Evolutionary conservation across 768 basidiomycete genomes (phyloP).

Genomic region (Hygrocybe punicea): DNA sequence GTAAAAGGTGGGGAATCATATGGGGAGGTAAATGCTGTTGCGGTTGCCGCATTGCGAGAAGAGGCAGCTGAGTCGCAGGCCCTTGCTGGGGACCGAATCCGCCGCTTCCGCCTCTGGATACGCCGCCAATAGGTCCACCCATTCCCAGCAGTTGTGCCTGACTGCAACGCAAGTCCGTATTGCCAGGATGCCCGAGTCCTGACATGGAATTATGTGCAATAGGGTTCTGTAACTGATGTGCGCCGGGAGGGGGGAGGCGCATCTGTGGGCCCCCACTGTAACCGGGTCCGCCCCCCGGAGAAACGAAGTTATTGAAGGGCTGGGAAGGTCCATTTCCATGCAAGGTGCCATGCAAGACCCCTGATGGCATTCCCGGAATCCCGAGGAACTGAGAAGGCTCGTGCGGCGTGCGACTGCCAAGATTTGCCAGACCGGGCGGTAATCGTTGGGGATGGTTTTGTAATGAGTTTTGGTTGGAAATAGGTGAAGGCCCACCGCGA

Average conservation of each 20-base stretch:
- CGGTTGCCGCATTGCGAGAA: constrained; percentile 48
- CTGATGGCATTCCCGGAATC: constrained; percentile 42
- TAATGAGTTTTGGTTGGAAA: constrained; percentile 44
- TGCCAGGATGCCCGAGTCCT: constrained; percentile 50
- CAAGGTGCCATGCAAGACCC: constrained; percentile 44
- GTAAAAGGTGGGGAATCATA: constrained; percentile 45
- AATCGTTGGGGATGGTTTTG: constrained; percentile 50
- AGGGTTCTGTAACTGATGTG: constrained; percentile 48
- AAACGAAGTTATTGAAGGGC: constrained; percentile 50
- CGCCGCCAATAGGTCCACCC: constrained; percentile 43
- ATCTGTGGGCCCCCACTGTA: constrained; percentile 48
- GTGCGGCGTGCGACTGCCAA: constrained; percentile 78
- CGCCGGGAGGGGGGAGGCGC: constrained; percentile 49
- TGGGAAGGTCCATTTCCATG: constrained; percentile 47
- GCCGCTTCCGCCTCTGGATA: constrained; percentile 45
- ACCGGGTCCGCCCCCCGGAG: constrained; percentile 41
- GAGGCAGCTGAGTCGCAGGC: constrained; percentile 41
- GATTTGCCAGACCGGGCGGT: constrained; percentile 77
- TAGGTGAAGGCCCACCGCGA: constrained; percentile 69
- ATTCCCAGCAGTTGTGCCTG: constrained; percentile 53
- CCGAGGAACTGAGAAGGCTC: constrained; percentile 67
- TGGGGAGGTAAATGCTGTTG: constrained; percentile 61
- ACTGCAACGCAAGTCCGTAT: constrained; percentile 53
- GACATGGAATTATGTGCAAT: constrained; percentile 49
- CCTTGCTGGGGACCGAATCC: constrained; percentile 51